Evolutionary conservation across 805 yeast genomes (phyloP).

Genomic region (Suhomyces faveliae): DNA sequence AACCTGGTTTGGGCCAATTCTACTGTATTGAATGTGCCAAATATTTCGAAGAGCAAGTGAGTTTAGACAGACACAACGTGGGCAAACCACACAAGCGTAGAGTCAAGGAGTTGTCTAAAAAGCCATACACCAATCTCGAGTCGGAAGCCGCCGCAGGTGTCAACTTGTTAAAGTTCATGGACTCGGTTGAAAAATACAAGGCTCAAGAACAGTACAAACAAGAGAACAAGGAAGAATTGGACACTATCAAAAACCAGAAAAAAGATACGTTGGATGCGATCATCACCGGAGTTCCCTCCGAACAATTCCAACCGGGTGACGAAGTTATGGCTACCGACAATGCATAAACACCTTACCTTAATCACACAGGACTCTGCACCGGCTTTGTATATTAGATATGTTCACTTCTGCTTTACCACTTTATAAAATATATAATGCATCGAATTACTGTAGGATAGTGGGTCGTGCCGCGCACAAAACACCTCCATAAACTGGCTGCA

Average conservation of each 20-base stretch:
- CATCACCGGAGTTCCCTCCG: slow-evolving; percentile 12
- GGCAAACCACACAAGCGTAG: slow-evolving; percentile 85
- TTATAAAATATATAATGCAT: background rate
- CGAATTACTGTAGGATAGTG: background rate
- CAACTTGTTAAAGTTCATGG: slow-evolving; percentile 64
- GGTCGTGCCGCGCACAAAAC: background rate
- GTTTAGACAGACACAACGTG: slow-evolving; percentile 69
- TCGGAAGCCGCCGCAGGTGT: slow-evolving; percentile 89
- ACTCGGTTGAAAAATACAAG: slow-evolving; percentile 62
- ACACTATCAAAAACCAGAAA: slow-evolving; percentile 31
- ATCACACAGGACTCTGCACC: background rate
- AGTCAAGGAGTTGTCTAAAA: slow-evolving; percentile 67
- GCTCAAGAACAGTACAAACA: slow-evolving; percentile 35
- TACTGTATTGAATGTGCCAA: slow-evolving; percentile 94
- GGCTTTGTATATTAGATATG: slow-evolving; percentile 1
- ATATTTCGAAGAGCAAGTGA: slow-evolving; percentile 76
- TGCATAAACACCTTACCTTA: background rate
- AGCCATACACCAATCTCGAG: slow-evolving; percentile 85
- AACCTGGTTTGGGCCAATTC: slow-evolving; percentile 92
- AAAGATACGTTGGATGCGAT: slow-evolving; percentile 39
- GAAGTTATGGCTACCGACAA: background rate
- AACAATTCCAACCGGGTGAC: slow-evolving; percentile 5
- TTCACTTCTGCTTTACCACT: background rate
- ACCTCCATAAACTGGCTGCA: background rate
- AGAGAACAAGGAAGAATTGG: slow-evolving; percentile 46